Conservation (phyloP, 2,329 filamentous ascomycete species). For the Venturia aucupariae region DNA sequence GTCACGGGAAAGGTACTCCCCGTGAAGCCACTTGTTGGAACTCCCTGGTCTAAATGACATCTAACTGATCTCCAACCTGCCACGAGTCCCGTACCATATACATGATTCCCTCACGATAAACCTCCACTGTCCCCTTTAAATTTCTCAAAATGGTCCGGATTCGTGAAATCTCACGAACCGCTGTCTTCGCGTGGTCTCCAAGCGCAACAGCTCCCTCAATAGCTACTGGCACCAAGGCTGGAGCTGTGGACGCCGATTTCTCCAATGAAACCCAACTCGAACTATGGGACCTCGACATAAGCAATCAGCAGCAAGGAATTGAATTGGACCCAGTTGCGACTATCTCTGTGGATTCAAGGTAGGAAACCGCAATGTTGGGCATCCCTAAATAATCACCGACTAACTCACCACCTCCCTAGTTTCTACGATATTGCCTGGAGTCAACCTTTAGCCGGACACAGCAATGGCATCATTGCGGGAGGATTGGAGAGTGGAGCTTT, state of each 20-base stretch:
- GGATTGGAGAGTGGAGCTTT: constrained; percentile 90
- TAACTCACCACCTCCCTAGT: constrained; percentile 38
- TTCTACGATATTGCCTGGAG: constrained; percentile 98
- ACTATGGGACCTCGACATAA: constrained; percentile 86
- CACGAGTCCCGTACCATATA: not conserved
- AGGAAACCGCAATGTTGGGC: constrained; percentile 21
- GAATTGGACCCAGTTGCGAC: constrained; percentile 81
- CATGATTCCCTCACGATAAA: constrained; percentile 5
- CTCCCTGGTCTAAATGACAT: not conserved
- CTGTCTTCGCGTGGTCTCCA: constrained; percentile 94
- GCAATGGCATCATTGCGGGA: constrained; percentile 84
- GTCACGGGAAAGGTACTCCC: not conserved
- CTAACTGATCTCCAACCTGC: not conserved
- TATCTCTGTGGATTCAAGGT: constrained; percentile 86
- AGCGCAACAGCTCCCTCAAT: constrained; percentile 69
- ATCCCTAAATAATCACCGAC: constrained; percentile 15
- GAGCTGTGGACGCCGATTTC: constrained; percentile 93
- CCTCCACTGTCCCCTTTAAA: not conserved
- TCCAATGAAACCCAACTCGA: constrained; percentile 95
- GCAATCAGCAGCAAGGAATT: constrained; percentile 54
- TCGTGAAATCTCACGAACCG: constrained; percentile 92
- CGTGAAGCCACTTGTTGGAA: not conserved
- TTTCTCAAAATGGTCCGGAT: constrained; percentile 72
- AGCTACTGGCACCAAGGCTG: constrained; percentile 87
- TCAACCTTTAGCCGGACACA: constrained; percentile 65